Evolutionary conservation across 2,329 filamentous ascomycete species (phyloP).

Genomic region (Zarea fungicola): DNA sequence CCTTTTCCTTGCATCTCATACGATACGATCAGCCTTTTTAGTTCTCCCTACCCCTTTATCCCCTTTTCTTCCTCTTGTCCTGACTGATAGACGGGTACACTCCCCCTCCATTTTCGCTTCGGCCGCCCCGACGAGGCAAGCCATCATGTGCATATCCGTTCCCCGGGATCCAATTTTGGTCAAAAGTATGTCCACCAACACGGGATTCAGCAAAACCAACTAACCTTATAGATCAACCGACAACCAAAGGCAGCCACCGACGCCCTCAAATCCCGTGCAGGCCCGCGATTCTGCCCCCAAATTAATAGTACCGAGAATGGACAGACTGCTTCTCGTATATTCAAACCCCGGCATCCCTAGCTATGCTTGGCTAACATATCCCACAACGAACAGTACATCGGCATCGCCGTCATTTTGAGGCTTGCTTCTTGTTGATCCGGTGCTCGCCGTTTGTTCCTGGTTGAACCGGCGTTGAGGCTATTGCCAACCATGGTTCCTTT

Average conservation of each 20-base stretch:
- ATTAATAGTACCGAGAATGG: too few species aligned
- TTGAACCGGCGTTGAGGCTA: too few species aligned
- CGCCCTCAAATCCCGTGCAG: not conserved
- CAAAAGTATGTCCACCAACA: too few species aligned
- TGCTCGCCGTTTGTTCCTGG: too few species aligned
- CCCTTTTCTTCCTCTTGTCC: not conserved
- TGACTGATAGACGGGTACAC: not conserved
- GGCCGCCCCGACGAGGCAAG: slow-evolving; percentile 2
- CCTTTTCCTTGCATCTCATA: too few species aligned
- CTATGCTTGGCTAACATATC: too few species aligned
- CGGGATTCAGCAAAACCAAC: not conserved
- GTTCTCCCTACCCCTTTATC: not conserved
- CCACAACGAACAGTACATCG: not conserved
- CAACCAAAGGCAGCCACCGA: too few species aligned
- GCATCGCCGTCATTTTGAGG: not conserved
- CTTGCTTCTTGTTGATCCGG: too few species aligned
- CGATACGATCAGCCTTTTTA: too few species aligned
- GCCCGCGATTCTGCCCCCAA: not conserved
- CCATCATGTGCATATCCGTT: not conserved
- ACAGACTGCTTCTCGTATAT: not conserved
- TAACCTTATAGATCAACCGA: too few species aligned
- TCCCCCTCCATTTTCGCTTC: slow-evolving; percentile 1
- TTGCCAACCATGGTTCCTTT: too few species aligned
- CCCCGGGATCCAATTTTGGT: not conserved
- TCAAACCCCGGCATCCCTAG: not conserved